phyloP scores from a whole-genome alignment of 2,329 filamentous ascomycete genomes.

The Fusarium sarcochroum region DNA sequence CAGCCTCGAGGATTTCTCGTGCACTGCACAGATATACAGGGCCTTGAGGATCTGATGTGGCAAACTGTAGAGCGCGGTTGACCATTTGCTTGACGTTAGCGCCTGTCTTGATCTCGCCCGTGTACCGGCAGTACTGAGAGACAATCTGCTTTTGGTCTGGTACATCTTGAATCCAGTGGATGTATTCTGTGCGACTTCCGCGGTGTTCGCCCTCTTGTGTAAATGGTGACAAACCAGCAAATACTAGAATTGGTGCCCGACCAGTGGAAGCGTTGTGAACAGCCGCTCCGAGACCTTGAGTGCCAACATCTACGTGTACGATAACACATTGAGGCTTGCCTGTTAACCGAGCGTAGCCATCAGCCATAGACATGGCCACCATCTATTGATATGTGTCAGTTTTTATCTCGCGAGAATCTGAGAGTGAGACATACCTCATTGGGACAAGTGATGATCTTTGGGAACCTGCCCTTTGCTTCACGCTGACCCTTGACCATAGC shows the following conservation, averaged over 20 bases:
- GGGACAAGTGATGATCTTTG: slow-evolving; percentile 82
- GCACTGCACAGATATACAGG: slow-evolving; percentile 85
- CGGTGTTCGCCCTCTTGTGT: slow-evolving; percentile 83
- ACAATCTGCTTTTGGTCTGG: slow-evolving; percentile 86
- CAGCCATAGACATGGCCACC: slow-evolving; percentile 88
- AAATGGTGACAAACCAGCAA: slow-evolving; percentile 82
- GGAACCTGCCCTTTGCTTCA: slow-evolving; percentile 75
- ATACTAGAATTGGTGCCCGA: slow-evolving; percentile 81
- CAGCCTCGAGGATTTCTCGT: slow-evolving; percentile 87
- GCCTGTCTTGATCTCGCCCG: slow-evolving; percentile 85
- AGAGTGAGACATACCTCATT: slow-evolving; percentile 72
- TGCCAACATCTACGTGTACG: slow-evolving; percentile 86
- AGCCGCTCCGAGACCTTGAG: slow-evolving; percentile 81
- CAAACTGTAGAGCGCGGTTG: slow-evolving; percentile 86
- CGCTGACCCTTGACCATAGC: slow-evolving; percentile 83
- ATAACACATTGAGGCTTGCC: slow-evolving; percentile 82
- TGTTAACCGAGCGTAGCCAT: slow-evolving; percentile 81
- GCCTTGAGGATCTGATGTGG: slow-evolving; percentile 80
- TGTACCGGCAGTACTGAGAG: slow-evolving; percentile 87
- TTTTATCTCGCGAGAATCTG: rapidly evolving
- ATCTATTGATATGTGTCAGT: slow-evolving; percentile 65
- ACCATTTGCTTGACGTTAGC: slow-evolving; percentile 92
- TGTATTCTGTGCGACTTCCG: slow-evolving; percentile 85
- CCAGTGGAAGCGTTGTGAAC: slow-evolving; percentile 85
- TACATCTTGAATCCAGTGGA: slow-evolving; percentile 89